Evolutionary conservation across 2,329 filamentous ascomycete genomes (phyloP).

Genomic region (Arthrobotrys pseudoclavata): DNA sequence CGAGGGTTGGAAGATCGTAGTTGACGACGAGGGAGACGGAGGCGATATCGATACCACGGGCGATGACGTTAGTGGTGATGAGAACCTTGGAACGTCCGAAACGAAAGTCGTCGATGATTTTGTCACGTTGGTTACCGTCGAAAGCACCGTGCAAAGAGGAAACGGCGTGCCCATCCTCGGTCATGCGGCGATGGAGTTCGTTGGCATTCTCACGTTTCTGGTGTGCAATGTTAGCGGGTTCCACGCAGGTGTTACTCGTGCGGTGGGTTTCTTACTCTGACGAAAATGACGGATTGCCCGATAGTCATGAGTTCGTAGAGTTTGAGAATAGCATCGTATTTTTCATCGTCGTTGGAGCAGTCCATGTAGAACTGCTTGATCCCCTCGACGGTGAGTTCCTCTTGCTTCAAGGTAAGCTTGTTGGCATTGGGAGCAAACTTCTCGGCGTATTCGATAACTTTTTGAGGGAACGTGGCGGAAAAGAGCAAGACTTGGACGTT

Average conservation of each 20-base stretch:
- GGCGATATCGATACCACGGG: conserved; percentile 92
- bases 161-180: conserved; percentile 88
- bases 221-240: conserved; percentile 6
- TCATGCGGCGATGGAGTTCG: conserved; percentile 88
- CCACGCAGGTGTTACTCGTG: neutral
- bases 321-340: conserved; percentile 89
- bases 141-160: conserved; percentile 89
- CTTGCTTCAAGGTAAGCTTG: conserved; percentile 85
- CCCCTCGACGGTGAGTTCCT: conserved; percentile 94
- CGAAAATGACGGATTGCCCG: conserved; percentile 97
- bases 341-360: conserved; percentile 82
- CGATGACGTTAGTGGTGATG: conserved; percentile 96
- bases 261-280: conserved; percentile 74
- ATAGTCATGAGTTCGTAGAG: conserved; percentile 97
- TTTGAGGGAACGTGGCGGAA: conserved; percentile 90
- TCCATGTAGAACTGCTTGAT: conserved; percentile 99
- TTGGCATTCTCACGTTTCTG: conserved; percentile 87
- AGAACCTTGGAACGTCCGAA: conserved; percentile 90
- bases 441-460: conserved; percentile 85
- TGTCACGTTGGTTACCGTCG: conserved; percentile 85
- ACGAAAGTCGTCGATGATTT: conserved; percentile 87
- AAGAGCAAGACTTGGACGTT: conserved; percentile 89
- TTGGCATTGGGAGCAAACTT: conserved; percentile 89
- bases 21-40: conserved; percentile 98
- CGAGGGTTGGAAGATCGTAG: conserved; percentile 82